Evolutionary conservation across 305 asterid genomes (phyloP), one percentile per base, ranked within the genome.

Genomic region (Solanum hybrid): DNA sequence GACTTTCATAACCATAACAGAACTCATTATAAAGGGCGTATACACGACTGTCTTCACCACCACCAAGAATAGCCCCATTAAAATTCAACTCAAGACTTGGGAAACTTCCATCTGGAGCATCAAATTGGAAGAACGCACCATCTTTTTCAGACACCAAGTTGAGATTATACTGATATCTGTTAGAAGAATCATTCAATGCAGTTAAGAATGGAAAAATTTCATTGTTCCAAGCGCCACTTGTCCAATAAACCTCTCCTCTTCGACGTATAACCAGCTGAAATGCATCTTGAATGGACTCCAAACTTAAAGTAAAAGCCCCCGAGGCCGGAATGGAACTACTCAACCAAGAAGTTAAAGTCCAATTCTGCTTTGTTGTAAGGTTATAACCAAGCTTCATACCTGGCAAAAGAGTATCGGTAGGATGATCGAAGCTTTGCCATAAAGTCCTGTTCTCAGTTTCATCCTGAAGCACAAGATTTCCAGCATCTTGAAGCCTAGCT

Each of bases 401-500:
- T 64, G 93, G 92, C 0, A 92, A 90, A 71, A 92, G 90, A 0
- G 80, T 78, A 37, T 72, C 29, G 0, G 91, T 92, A 36, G 93
- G 93, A 90, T 92, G 90, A 88, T 92, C 93, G 22, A 92, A 92
- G 86, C 92, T 92, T 73, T 89, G 88, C 93, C 93, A 92, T 32
- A 92, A 40, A 69, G 80, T 86, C 42, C 27, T 73, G 22, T 89
- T 90, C 37, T 22, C 10, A 6, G 85, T 32, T 73, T 80, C 89
- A 26, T 90, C 93, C 78, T 77, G 40, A 1, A 89, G 73, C 60
- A 92, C 89, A 24, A 92, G 73, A 60, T 92, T 92, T 24, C 92
- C 93, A 26, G 87, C 37, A 73, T 90, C 78, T 89, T 88, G 72
- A 22, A 91, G 87, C 31, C 86, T 77, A 11, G 92, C 93, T 80